Base-by-base conservation (phyloP, 1,284 basidiomycete genomes). In the Cutaneotrichosporon dermatis region DNA sequence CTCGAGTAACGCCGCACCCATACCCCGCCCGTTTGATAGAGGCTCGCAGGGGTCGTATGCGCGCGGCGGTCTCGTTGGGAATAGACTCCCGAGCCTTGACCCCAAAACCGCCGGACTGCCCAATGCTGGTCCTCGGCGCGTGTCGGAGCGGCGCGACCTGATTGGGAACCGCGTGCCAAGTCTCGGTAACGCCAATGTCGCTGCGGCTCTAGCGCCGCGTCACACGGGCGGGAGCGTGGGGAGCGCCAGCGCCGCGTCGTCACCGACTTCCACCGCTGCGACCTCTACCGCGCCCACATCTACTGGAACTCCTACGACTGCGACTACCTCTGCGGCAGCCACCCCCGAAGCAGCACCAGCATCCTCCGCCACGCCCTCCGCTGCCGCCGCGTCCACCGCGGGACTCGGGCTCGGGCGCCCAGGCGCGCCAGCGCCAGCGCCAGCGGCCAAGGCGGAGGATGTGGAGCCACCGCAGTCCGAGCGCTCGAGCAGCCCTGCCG, bases 151-250 rank as follows among this genome's bases (percentile, higher is more conserved):
- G 33, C 65, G 63, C 44, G 74, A 71, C 1, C 25, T 76, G 58
- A 70, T 73, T 13, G 76, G 75, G n/a, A 77, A 76, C 54, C 60
- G 76, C 43, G 73, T 77, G 25, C 69, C 76, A 15, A 66, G 65
- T 48, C 35, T 33, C 39, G 57, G 51, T 25, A 51, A 51, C 39
- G 50, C 50, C 37, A 51, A 51, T 25, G 39, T 40, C 16, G 50
- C 50, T 2, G 50, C 50, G 10, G 50, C 39, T 4, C 37, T 51
- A 9, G 50, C 50, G 4, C 37, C 50, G 4, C 50, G 50, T 15
- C 8, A 25, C 39, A 51, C 50, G 9, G 51, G 56, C 44, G 51
- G 50, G 35, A 51, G 52, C 34, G 42, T n/a, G 12, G 52, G 52
- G 12, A 54, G 33, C 6, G 33, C 33, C 12, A 55, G 48, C 42